A percentile compares a stretch with the other conserved stretches of the same genome.
Evolutionary conservation across 202 grass and related monocot genomes (phyloP).

Genomic region (Zizania palustris): DNA sequence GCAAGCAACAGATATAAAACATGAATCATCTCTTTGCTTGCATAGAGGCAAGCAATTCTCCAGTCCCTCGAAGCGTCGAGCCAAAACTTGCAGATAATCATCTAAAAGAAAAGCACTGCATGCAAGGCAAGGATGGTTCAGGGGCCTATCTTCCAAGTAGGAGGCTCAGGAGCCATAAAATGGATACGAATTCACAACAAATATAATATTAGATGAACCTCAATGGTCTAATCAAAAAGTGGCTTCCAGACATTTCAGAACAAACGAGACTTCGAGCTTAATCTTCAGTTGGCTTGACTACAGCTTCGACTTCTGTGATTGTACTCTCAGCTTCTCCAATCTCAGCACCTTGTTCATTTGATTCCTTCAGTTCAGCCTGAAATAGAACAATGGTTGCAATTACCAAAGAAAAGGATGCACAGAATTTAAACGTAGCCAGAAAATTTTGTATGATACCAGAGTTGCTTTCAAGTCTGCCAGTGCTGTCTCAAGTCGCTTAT

Average conservation of each 20-base stretch:
- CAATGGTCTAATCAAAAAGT: not conserved
- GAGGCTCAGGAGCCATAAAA: too few relatives aligned
- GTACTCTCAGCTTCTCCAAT: conserved; percentile 64
- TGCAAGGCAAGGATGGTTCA: too few relatives aligned
- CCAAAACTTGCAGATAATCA: too few relatives aligned
- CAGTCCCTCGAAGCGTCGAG: too few relatives aligned
- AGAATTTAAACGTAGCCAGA: not conserved
- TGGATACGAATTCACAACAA: not conserved
- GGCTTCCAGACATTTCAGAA: conserved; percentile 8
- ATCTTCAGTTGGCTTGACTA: conserved; percentile 48
- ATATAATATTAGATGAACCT: not conserved
- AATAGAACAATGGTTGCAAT: not conserved
- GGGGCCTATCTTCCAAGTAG: too few relatives aligned
- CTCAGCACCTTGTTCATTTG: conserved; percentile 57
- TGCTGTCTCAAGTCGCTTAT: conserved; percentile 75
- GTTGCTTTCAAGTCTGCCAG: conserved; percentile 73
- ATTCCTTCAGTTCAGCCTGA: conserved; percentile 73
- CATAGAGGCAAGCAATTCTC: too few relatives aligned
- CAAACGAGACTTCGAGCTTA: not conserved
- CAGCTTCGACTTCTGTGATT: conserved; percentile 56
- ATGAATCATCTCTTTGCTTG: too few relatives aligned
- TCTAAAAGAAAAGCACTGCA: too few relatives aligned
- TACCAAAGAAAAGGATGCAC: not conserved
- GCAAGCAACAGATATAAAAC: too few relatives aligned
- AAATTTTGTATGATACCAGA: conserved; percentile 42